phyloP scores from a whole-genome alignment of 1,139 yeast species.

The Diutina neorugosa region DNA sequence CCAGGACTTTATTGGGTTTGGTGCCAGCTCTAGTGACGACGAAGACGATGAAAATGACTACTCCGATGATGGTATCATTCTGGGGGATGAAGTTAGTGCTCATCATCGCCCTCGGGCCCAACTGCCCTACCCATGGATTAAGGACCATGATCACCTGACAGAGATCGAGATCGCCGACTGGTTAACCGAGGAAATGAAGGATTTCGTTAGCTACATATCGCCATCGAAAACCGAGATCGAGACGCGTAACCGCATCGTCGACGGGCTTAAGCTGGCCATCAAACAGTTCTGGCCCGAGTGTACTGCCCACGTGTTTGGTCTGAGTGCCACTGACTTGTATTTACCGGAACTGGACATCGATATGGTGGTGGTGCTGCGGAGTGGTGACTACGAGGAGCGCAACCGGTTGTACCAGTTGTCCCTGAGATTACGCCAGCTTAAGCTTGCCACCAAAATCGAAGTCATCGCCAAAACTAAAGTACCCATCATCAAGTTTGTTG shows the following conservation, averaged over 20 bases:
- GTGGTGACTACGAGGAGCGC: slow-evolving; percentile 56
- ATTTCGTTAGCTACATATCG: slow-evolving; percentile 76
- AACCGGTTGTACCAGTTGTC: slow-evolving; percentile 65
- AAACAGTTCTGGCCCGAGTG: slow-evolving; percentile 66
- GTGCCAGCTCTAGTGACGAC: slow-evolving; percentile 34
- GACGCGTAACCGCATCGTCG: slow-evolving; percentile 56
- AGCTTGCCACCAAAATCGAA: slow-evolving; percentile 63
- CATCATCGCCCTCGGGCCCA: slow-evolving; percentile 14
- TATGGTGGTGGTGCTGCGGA: slow-evolving; percentile 67
- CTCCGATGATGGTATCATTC: slow-evolving; percentile 25
- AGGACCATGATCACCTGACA: slow-evolving; percentile 60
- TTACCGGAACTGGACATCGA: slow-evolving; percentile 96
- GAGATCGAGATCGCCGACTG: slow-evolving; percentile 76
- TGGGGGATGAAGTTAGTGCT: slow-evolving; percentile 23
- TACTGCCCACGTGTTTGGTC: slow-evolving; percentile 82
- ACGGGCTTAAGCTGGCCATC: slow-evolving; percentile 46
- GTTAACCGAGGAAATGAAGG: slow-evolving; percentile 79
- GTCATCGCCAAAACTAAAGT: slow-evolving; percentile 90
- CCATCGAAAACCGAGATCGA: slow-evolving; percentile 71
- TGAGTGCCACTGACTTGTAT: slow-evolving; percentile 88
- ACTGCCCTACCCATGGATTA: slow-evolving; percentile 66
- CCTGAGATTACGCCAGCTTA: slow-evolving; percentile 48
- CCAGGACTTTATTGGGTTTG: slow-evolving; percentile 51
- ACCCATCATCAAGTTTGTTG: slow-evolving; percentile 90
- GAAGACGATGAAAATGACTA: slow-evolving; percentile 18